phyloP scores from a whole-genome alignment of 805 yeast species.

The Wickerhamomyces mucosus region DNA sequence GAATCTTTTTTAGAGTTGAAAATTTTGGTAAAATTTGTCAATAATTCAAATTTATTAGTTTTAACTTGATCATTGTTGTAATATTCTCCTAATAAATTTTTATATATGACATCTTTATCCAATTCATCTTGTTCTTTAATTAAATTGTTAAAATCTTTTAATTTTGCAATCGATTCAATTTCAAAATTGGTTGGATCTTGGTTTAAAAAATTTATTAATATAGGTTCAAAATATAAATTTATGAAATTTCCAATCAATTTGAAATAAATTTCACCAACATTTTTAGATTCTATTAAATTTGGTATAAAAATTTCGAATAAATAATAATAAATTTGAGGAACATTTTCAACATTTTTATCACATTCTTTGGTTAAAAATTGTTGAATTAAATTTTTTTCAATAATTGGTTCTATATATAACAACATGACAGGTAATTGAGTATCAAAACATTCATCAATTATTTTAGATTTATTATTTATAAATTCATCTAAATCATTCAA shows the following conservation, averaged over 20 bases:
- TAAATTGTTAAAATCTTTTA: slow-evolving; percentile 19
- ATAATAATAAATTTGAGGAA: slow-evolving; percentile 24
- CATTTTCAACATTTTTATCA: slow-evolving; percentile 17
- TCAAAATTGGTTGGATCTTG: slow-evolving; percentile 23
- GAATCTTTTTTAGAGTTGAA: slow-evolving; percentile 31
- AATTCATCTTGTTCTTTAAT: slow-evolving; percentile 24
- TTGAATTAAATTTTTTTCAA: slow-evolving; percentile 27
- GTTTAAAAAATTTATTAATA: slow-evolving; percentile 23
- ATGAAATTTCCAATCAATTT: slow-evolving; percentile 23
- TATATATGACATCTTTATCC: slow-evolving; percentile 33
- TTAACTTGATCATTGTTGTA: slow-evolving; percentile 22
- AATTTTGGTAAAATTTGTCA: slow-evolving; percentile 56
- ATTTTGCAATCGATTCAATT: slow-evolving; percentile 16
- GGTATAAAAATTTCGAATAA: slow-evolving; percentile 23
- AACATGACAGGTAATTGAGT: slow-evolving; percentile 30
- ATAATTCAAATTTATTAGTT: slow-evolving; percentile 41
- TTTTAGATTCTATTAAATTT: slow-evolving; percentile 26
- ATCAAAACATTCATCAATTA: slow-evolving; percentile 29
- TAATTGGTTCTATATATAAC: slow-evolving; percentile 27
- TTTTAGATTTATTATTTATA: slow-evolving; percentile 25
- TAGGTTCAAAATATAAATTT: slow-evolving; percentile 28
- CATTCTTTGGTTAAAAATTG: slow-evolving; percentile 18
- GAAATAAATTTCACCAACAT: slow-evolving; percentile 26
- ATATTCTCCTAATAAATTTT: slow-evolving; percentile 31
- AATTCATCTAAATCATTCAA: slow-evolving; percentile 20